Evolutionary conservation across 2,329 filamentous ascomycete genomes (phyloP).

Genomic region (Rhexocercosporidium sp.): DNA sequence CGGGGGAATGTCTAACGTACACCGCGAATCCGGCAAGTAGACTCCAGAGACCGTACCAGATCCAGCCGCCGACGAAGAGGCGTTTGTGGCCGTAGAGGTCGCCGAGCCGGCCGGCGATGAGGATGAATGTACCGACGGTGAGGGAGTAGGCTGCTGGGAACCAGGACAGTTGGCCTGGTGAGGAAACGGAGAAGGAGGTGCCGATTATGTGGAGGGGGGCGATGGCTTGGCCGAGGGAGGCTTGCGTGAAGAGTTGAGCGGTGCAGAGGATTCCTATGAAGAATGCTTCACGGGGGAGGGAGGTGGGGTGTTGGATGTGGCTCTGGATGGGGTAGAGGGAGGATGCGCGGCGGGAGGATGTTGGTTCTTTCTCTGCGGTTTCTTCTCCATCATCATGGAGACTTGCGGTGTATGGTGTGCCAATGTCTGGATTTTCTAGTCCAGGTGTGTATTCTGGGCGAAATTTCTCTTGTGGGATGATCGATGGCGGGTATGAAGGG

Average conservation of each 20-base stretch:
- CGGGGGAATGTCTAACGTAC: constrained; percentile 33
- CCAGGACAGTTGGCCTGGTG: constrained; percentile 55
- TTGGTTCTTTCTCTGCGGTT: not conserved
- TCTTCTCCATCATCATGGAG: not conserved
- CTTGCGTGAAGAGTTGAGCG: constrained; percentile 54
- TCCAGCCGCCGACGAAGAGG: constrained; percentile 53
- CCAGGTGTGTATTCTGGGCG: too few relatives aligned
- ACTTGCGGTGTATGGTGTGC: not conserved
- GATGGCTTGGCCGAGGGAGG: constrained; percentile 53
- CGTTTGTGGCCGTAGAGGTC: constrained; percentile 58
- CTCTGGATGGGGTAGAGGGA: constrained; percentile 22
- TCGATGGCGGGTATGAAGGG: not conserved
- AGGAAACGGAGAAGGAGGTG: constrained; percentile 49
- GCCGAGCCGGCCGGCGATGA: constrained; percentile 57
- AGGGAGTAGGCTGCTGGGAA: constrained; percentile 63
- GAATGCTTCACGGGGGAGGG: constrained; percentile 41
- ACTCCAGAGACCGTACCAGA: constrained; percentile 38
- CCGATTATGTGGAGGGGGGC: constrained; percentile 56
- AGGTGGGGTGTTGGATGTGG: constrained; percentile 18
- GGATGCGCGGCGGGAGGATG: not conserved
- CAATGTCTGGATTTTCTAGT: not conserved
- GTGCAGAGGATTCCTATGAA: constrained; percentile 52
- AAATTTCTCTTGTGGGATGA: not conserved
- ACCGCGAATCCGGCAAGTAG: constrained; percentile 39
- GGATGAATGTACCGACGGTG: constrained; percentile 58